Evolutionary conservation across 2,329 filamentous ascomycete genomes (phyloP), one percentile per base, ranked within the genome.

Genomic region (Calonectria ilicicola): DNA sequence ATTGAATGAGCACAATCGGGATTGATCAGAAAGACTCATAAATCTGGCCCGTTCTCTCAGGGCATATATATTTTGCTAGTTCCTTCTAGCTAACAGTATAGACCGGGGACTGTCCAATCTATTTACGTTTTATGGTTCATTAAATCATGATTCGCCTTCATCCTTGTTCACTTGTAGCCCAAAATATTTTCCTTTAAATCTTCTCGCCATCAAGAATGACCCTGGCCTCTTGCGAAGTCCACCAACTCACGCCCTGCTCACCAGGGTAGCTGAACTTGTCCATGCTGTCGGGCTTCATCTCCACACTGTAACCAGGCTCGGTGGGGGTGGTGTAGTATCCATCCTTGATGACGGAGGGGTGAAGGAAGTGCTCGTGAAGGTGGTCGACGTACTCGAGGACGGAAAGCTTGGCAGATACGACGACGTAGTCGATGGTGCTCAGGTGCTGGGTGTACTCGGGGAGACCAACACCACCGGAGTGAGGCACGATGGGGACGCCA

Each of bases 381-480:
- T 98, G 95, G 82, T 98, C 95, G 27, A 98, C 95, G 84, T 96
- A 98, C 87, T 98, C 96, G 70, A 98, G 87, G 58, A 98, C 91
- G 27, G 92, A 94, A 81, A 92, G 90, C 88, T 95, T 94, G 21
- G 94, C 95, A 73, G 89, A 93, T 1, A 98, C 95, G 53, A 93
- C 93, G 4, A 98, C 94, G 79, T 98, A 98, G 85, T 98, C 96
- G 77, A 98, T 97, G 17, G 95, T 98, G 84, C 92, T 95, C 74
- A 98, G 85, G 85, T 98, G 95, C 87, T 98, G 95, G 0, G 96
- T 98, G 86, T 98, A 98, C 85, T 98, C 96, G 44, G 95, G 95
- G 75, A 98, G 88, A 7, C 95, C 96, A 2, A 98, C 95, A 76
- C 95, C 95, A 23, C 96, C 95, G 0, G 92, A 95, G 86, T 98